phyloP scores from a whole-genome alignment of 139 green algal species.

The Chlorella sp. region DNA sequence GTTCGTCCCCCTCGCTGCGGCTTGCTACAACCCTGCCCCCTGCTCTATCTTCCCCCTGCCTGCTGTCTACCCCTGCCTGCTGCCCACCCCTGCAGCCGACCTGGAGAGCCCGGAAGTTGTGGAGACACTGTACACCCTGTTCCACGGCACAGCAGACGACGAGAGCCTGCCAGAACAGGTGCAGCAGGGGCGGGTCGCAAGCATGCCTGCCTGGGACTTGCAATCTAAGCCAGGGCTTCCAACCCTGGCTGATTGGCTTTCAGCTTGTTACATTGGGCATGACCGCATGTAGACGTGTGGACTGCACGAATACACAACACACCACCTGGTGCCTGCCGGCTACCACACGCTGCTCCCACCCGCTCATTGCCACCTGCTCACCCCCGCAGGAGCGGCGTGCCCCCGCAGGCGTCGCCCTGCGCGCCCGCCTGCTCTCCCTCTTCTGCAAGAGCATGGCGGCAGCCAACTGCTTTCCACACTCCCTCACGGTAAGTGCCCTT shows the following conservation, averaged over 20 bases:
- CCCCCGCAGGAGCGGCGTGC: constrained; percentile 16
- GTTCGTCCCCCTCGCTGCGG: background rate
- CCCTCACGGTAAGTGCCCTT: constrained; percentile 41
- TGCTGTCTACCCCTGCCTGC: background rate
- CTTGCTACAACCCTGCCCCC: background rate
- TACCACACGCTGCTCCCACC: background rate
- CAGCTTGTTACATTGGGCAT: background rate
- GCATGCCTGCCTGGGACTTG: background rate
- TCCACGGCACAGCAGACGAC: constrained; percentile 61
- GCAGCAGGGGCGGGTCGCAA: too few relatives aligned
- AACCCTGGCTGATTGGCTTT: background rate
- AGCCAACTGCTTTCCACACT: constrained; percentile 80
- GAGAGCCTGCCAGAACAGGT: constrained; percentile 9
- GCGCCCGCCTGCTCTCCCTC: constrained; percentile 54
- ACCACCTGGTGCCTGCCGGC: background rate
- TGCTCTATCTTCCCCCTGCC: background rate
- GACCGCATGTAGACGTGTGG: too few relatives aligned
- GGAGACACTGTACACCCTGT: constrained; percentile 65
- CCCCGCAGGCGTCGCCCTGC: constrained; percentile 53
- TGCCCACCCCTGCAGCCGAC: constrained; percentile 59
- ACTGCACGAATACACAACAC: too few relatives aligned
- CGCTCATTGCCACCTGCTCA: too few relatives aligned
- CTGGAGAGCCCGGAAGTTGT: constrained; percentile 70
- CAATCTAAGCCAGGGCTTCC: too few relatives aligned
- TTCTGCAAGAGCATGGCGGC: constrained; percentile 75